phyloP scores from a whole-genome alignment of 345 rosid species.

The Lagerstroemia speciosa region DNA sequence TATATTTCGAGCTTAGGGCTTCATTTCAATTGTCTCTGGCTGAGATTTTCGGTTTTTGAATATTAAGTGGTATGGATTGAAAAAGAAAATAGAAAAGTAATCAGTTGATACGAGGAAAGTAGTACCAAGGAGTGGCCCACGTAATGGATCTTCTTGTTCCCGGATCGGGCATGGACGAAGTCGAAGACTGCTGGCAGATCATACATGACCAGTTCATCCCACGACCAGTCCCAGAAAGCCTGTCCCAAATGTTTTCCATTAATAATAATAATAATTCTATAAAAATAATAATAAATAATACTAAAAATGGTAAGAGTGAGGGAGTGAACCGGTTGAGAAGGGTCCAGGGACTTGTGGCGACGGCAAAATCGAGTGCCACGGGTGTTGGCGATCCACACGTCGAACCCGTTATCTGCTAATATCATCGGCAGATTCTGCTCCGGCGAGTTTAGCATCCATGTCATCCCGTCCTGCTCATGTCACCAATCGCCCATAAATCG shows the following conservation, averaged over 20 bases:
- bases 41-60: too few species aligned
- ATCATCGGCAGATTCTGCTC: constrained; percentile 73
- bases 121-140: constrained; percentile 87
- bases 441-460: constrained; percentile 84
- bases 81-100: too few species aligned
- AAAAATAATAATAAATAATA: too few species aligned
- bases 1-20: too few species aligned
- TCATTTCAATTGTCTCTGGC: too few species aligned
- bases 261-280: too few species aligned
- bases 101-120: not conserved
- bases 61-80: too few species aligned
- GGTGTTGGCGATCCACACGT: constrained; percentile 83
- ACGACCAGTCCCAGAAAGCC: constrained; percentile 89
- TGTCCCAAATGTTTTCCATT: constrained; percentile 11
- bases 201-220: constrained; percentile 71
- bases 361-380: constrained; percentile 80
- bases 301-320: not conserved
- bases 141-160: constrained; percentile 59
- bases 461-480: constrained; percentile 68
- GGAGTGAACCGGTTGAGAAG: constrained; percentile 30
- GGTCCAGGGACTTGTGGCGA: constrained; percentile 45
- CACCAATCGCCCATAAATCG: not conserved
- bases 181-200: constrained; percentile 78
- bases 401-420: constrained; percentile 83
- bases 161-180: constrained; percentile 40